phyloP scores from a whole-genome alignment of 768 basidiomycete species.

The Tephrocybe sp. region DNA sequence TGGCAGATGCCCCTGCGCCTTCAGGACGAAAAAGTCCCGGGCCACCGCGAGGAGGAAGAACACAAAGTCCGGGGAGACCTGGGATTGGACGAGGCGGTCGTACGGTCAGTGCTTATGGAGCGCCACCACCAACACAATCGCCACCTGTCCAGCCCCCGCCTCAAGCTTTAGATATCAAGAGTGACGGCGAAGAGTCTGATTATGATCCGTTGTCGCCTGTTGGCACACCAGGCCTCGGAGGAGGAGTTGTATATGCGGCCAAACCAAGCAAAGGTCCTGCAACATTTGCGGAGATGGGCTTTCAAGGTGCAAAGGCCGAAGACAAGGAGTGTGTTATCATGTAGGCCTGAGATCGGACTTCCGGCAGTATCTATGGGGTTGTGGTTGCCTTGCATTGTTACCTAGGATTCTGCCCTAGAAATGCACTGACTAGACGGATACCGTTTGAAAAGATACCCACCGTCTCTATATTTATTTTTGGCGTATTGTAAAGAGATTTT shows the following conservation, averaged over 20 bases:
- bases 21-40: conserved; percentile 17
- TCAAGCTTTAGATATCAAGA: conserved; percentile 8
- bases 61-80: conserved; percentile 11
- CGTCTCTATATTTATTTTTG: too few species aligned
- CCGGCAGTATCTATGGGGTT: not conserved
- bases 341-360: conserved; percentile 37
- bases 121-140: not conserved
- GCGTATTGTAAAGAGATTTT: too few species aligned
- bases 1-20: conserved; percentile 36
- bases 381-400: not conserved
- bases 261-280: conserved; percentile 44
- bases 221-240: conserved; percentile 17
- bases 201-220: conserved; percentile 8
- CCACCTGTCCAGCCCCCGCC: not conserved
- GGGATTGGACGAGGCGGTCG: conserved; percentile 12
- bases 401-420: not conserved
- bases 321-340: conserved; percentile 87
- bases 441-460: too few species aligned
- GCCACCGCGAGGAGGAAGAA: conserved; percentile 13
- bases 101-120: conserved; percentile 3
- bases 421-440: too few species aligned
- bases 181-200: conserved; percentile 4
- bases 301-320: conserved; percentile 72
- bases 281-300: conserved; percentile 95
- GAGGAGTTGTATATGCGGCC: conserved; percentile 20